phyloP scores from a whole-genome alignment of 306 rosid genomes.

The Coriaria nepalensis region DNA sequence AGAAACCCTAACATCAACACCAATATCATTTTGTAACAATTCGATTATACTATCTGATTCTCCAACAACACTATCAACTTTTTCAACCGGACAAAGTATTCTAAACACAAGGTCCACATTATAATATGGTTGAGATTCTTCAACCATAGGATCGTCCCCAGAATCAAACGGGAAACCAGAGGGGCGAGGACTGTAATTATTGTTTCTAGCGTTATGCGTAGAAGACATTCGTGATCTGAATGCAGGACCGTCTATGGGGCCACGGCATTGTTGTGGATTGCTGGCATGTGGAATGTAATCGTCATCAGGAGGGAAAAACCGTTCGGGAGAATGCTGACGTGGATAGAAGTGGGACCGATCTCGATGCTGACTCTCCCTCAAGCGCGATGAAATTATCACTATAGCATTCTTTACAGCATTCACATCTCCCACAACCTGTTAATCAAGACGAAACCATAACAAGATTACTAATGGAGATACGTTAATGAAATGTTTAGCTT shows the following conservation, averaged over 20 bases:
- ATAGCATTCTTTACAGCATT: slow-evolving; percentile 68
- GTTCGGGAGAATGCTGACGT: slow-evolving; percentile 73
- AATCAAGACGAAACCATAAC: not conserved
- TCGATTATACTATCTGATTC: slow-evolving; percentile 75
- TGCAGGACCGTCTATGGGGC: slow-evolving; percentile 49
- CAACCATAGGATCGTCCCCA: slow-evolving; percentile 41
- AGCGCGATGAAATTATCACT: slow-evolving; percentile 55
- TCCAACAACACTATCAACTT: slow-evolving; percentile 59
- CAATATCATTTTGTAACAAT: slow-evolving; percentile 76
- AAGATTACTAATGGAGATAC: too few relatives aligned
- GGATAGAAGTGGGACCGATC: slow-evolving; percentile 79
- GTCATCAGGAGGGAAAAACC: slow-evolving; percentile 67
- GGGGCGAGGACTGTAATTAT: slow-evolving; percentile 39
- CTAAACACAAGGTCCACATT: slow-evolving; percentile 79
- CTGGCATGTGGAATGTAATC: slow-evolving; percentile 50
- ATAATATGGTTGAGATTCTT: slow-evolving; percentile 41
- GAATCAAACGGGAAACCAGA: slow-evolving; percentile 43
- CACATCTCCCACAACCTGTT: slow-evolving; percentile 76
- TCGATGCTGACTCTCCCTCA: slow-evolving; percentile 99
- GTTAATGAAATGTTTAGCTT: too few relatives aligned
- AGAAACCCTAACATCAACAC: slow-evolving; percentile 66
- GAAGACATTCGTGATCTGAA: slow-evolving; percentile 51
- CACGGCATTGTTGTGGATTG: slow-evolving; percentile 39
- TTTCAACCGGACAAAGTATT: slow-evolving; percentile 78
- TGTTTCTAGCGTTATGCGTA: slow-evolving; percentile 34